Conservation (phyloP, 176 grass and related monocot species). For the Zoysia japonica region DNA sequence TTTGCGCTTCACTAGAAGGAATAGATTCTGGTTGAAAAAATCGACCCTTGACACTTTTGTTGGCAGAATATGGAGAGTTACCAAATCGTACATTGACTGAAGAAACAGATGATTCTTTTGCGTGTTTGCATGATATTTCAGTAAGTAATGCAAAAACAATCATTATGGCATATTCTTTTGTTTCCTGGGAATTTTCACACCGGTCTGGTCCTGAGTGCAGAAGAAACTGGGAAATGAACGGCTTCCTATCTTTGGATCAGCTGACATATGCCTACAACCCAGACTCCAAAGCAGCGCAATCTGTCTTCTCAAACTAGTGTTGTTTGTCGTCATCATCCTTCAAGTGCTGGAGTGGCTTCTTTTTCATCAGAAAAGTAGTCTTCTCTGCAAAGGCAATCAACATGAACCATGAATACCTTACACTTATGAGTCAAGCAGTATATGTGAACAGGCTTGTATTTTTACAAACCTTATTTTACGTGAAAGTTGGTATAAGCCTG, state of each 20-base stretch:
- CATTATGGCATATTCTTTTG: neutral
- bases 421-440: neutral
- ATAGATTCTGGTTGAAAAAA: neutral
- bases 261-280: neutral
- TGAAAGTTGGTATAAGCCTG: constrained; percentile 73
- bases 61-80: neutral
- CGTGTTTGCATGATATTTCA: constrained; percentile 7
- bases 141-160: neutral
- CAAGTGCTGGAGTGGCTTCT: constrained; percentile 17
- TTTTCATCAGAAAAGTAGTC: constrained; percentile 65
- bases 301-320: neutral
- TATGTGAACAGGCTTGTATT: neutral
- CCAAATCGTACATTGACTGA: neutral
- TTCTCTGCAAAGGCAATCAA: constrained; percentile 48
- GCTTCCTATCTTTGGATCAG: neutral
- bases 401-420: neutral
- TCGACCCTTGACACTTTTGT: neutral
- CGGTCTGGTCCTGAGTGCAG: neutral
- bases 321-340: constrained; percentile 31
- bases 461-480: constrained; percentile 67
- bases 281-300: neutral
- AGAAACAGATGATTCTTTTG: neutral
- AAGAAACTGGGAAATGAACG: neutral
- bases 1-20: neutral
- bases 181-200: neutral